phyloP scores from a whole-genome alignment of 345 rosid genomes.

The Rubroshorea leprosula region DNA sequence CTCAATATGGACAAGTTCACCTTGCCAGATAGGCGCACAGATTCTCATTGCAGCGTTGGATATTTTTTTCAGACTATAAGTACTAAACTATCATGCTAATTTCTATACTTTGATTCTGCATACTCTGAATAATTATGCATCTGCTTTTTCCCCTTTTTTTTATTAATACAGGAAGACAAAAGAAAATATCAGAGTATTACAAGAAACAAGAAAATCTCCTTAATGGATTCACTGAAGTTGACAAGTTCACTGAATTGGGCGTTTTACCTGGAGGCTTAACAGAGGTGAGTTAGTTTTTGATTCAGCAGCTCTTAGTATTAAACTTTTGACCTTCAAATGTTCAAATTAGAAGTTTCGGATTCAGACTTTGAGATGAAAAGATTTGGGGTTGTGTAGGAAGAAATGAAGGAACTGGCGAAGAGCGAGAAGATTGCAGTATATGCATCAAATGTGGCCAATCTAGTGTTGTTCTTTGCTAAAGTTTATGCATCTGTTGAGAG shows the following conservation, averaged over 20 bases:
- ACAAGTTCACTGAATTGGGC: conserved; percentile 40
- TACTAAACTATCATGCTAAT: neutral
- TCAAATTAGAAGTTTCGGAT: neutral
- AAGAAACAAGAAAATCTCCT: conserved; percentile 39
- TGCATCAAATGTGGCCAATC: conserved; percentile 53
- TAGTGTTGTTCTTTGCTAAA: conserved; percentile 65
- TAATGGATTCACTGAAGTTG: conserved; percentile 41
- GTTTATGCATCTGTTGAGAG: conserved; percentile 26
- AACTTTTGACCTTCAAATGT: too few relatives aligned
- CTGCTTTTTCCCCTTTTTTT: neutral
- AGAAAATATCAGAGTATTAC: conserved; percentile 34
- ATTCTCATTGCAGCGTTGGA: conserved; percentile 19
- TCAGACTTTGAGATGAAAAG: neutral
- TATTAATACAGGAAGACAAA: conserved; percentile 24
- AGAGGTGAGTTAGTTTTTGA: too few relatives aligned
- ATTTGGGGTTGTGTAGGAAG: neutral
- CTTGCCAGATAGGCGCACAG: conserved; percentile 25
- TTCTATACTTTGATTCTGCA: too few relatives aligned
- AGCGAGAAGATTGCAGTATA: conserved; percentile 65
- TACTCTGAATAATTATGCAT: too few relatives aligned
- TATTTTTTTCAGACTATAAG: conserved; percentile 17
- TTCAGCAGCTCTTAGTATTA: too few relatives aligned
- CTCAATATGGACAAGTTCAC: conserved; percentile 34
- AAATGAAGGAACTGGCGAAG: conserved; percentile 44
- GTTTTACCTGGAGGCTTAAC: conserved; percentile 29